These are phyloP conservation scores for Aspergillus uvarum DNA, from an alignment of 2,329 filamentous ascomycete species.

Conservation along the genomic window DNA sequence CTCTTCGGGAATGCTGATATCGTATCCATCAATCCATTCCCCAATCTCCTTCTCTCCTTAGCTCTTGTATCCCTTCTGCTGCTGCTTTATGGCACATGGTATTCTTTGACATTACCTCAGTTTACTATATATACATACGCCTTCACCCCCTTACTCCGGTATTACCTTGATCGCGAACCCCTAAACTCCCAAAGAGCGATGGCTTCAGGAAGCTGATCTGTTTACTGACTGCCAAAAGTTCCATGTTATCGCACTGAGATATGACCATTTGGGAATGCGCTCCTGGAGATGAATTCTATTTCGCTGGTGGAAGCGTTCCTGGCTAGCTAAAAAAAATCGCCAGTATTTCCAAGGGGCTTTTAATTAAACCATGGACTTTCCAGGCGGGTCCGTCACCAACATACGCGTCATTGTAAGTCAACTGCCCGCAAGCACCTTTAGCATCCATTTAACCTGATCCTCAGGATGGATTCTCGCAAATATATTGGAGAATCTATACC, in stretches of 20 bases:
- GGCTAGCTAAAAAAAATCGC: constrained; percentile 28
- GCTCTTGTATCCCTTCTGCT: not conserved
- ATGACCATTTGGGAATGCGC: constrained; percentile 10
- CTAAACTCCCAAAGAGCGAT: constrained; percentile 13
- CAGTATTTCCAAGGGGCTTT: constrained; percentile 25
- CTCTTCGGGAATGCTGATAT: constrained; percentile 2
- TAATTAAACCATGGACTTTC: constrained; percentile 45
- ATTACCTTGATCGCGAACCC: not conserved
- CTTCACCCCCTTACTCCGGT: not conserved
- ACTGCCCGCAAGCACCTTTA: not conserved
- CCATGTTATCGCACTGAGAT: constrained; percentile 18
- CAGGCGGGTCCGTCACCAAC: constrained; percentile 43
- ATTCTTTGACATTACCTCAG: not conserved
- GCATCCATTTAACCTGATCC: constrained; percentile 21
- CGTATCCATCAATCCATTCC: no score
- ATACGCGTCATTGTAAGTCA: constrained; percentile 43
- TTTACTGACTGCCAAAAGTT: constrained; percentile 22
- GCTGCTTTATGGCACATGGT: not conserved
- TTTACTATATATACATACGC: constrained; percentile 4
- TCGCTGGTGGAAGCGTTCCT: constrained; percentile 23
- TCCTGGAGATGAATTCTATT: constrained; percentile 38
- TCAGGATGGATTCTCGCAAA: constrained; percentile 44
- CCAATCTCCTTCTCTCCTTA: not conserved
- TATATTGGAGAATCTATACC: constrained; percentile 46
- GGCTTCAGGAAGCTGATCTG: constrained; percentile 19